phyloP scores from a whole-genome alignment of 2,329 filamentous ascomycete species.

The Cladosporium oxysporum region DNA sequence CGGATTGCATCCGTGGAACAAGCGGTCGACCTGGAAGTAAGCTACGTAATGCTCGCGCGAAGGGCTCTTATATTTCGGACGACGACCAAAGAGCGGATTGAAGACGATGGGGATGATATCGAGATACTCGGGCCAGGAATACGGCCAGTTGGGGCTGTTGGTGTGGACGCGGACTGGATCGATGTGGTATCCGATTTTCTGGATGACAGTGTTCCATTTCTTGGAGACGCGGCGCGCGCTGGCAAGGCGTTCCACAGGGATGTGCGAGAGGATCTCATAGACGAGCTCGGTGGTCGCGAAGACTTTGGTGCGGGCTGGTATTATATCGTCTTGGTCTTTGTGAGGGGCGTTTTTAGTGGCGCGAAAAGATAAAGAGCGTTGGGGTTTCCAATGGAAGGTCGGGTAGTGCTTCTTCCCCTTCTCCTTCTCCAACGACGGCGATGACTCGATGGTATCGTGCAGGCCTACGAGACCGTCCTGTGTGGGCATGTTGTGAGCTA shows the following conservation, averaged over 20 bases:
- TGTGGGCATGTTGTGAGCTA: not conserved
- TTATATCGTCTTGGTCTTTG: not conserved
- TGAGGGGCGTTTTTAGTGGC: not conserved
- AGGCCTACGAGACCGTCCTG: not conserved
- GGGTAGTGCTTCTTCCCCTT: not conserved
- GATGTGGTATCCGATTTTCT: not conserved
- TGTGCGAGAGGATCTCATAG: not conserved
- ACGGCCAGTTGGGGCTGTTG: not conserved
- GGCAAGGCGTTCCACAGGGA: not conserved
- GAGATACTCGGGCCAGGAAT: not conserved
- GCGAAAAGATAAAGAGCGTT: not conserved
- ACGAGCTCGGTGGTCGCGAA: not conserved
- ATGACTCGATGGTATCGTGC: not conserved
- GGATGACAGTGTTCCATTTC: not conserved
- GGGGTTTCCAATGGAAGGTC: not conserved
- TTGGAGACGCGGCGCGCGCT: not conserved
- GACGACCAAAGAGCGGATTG: not conserved
- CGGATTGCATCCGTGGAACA: not conserved
- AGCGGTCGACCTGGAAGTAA: not conserved
- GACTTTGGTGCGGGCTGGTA: not conserved
- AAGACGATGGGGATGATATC: not conserved
- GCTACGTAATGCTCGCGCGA: not conserved
- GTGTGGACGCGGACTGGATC: not conserved
- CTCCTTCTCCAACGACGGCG: not conserved
- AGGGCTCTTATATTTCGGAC: not conserved